Evolutionary conservation across 106 monocot species (phyloP).

Genomic region (Triglochin maritima): DNA sequence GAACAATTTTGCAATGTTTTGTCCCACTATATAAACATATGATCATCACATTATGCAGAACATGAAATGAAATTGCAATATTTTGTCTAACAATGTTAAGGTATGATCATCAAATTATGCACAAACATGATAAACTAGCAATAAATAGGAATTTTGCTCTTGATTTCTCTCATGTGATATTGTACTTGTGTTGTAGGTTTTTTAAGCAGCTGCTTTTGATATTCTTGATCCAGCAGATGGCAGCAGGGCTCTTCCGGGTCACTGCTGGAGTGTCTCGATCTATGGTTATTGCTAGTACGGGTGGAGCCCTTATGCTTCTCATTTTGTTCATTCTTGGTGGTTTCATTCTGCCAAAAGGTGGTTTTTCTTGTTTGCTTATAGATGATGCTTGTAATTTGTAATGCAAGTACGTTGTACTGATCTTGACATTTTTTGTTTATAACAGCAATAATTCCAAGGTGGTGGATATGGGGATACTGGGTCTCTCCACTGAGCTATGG

Average conservation of each 20-base stretch:
- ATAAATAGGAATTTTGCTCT: too few species aligned
- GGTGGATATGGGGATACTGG: conserved; percentile 64
- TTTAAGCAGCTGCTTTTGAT: conserved; percentile 37
- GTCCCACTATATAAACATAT: too few species aligned
- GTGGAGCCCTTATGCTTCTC: conserved; percentile 24
- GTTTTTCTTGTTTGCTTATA: neutral
- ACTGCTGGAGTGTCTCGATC: conserved; percentile 31
- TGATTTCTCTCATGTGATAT: too few species aligned
- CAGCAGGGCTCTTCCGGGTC: conserved; percentile 46
- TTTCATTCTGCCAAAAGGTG: conserved; percentile 52
- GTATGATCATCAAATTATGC: too few species aligned
- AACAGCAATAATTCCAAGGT: conserved; percentile 35
- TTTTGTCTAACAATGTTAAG: too few species aligned
- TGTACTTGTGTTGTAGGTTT: conserved; percentile 21
- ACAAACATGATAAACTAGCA: too few species aligned
- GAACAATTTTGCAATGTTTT: too few species aligned
- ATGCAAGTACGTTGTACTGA: neutral
- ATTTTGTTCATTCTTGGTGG: conserved; percentile 44
- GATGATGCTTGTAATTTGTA: neutral
- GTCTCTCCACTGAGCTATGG: conserved; percentile 46
- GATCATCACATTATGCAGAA: too few species aligned
- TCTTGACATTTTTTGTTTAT: neutral
- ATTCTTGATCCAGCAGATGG: conserved; percentile 40
- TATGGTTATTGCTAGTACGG: conserved; percentile 28
- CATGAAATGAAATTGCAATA: neutral